These are phyloP conservation scores for Purshia tridentata DNA, from an alignment of 306 rosid species.

Conservation along the genomic window DNA sequence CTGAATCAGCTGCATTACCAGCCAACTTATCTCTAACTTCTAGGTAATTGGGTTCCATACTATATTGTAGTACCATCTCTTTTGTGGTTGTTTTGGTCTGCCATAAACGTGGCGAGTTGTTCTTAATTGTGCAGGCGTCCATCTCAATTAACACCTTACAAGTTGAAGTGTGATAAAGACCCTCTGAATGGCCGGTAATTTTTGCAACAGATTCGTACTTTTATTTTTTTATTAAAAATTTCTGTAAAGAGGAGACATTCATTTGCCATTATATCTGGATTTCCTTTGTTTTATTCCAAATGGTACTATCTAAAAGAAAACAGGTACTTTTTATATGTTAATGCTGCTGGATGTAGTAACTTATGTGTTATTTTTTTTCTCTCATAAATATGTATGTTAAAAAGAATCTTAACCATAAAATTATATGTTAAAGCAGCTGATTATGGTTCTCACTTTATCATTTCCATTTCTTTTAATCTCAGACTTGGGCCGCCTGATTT, in stretches of 20 bases:
- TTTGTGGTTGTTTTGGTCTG: background rate
- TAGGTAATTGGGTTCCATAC: conserved; percentile 53
- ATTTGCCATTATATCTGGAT: background rate
- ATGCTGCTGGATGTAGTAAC: background rate
- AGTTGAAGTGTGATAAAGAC: conserved; percentile 93
- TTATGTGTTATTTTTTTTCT: background rate
- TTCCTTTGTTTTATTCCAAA: background rate
- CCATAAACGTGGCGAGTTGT: background rate
- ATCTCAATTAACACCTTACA: conserved; percentile 62
- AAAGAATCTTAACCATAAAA: no score
- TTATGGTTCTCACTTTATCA: conserved; percentile 14
- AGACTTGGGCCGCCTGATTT: conserved; percentile 96
- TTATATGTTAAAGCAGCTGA: background rate
- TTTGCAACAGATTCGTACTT: conserved; percentile 23
- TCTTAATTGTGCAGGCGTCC: conserved; percentile 63
- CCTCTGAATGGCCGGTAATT: conserved; percentile 69
- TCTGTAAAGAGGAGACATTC: background rate
- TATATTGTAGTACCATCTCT: background rate
- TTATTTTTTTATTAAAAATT: background rate
- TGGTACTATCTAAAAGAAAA: background rate
- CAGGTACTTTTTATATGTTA: background rate
- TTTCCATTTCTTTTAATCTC: conserved; percentile 34
- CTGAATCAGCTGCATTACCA: conserved; percentile 78
- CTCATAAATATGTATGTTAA: background rate
- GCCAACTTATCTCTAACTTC: conserved; percentile 60